Evolutionary conservation across 164 flowering plant species (phyloP), one percentile per base, ranked within the genome.

Genomic region (Brasenia schreberi): DNA sequence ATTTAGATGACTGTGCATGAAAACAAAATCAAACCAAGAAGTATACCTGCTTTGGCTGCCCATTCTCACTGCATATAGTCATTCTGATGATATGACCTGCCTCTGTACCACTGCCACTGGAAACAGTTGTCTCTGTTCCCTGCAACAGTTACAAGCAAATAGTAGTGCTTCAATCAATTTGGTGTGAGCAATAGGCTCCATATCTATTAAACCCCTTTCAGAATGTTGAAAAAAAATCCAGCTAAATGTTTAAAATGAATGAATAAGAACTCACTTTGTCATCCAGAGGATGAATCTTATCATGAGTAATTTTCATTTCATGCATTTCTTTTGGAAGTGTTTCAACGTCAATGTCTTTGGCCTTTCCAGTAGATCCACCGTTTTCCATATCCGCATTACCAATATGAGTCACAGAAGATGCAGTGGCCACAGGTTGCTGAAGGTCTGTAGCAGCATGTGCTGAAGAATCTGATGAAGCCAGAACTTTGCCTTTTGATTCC

Each of bases 251-350:
- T 49, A 49, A 49, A 49, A 49, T 49, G 16, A 49, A 49, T 49
- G 56, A 1, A 65, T 19, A 52, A 61, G 16, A 18, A 53, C 52
- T 58, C 56, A 86, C 86, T 85, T 85, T 90, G 66, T 83, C 87
- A 65, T 85, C 87, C 63, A 73, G 72, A 61, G 67, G 70, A 17
- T 77, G 81, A 49, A 68, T 52, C 75, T 76, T 85, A 62, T 82
- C 85, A 65, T 90, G 91, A 74, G 78, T 80, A 39, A 90, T 85
- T 77, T 81, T 86, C 96, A 87, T 90, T 64, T 77, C 87, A 72
- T 74, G 75, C 87, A 87, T 71, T 77, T 79, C 93, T 67, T 82
- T 81, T 7, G 95, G 90, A 75, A 87, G 92, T 72, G 84, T 85
- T 70, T 85, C 87, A 75, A 65, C 70, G 43, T 77, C 83, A 56